These are phyloP conservation scores for Phytophthora syringae DNA, from an alignment of 352 stramenopile genomes.

Conservation along the genomic window DNA sequence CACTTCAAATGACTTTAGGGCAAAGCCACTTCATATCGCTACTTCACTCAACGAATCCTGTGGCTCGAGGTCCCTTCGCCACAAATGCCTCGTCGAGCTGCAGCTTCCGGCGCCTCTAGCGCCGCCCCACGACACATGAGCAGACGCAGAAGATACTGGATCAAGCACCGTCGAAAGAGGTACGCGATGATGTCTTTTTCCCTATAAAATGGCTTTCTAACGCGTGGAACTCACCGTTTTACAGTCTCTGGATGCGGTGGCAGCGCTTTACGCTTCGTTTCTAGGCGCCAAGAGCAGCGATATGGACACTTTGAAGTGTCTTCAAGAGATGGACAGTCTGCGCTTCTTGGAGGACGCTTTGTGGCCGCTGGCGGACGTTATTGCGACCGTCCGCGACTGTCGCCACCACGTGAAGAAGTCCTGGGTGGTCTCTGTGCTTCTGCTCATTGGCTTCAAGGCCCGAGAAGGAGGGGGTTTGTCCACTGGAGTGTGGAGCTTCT, in stretches of 20 bases:
- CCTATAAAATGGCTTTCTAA: constrained; percentile 1
- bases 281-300: constrained; percentile 32
- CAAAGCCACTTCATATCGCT: neutral
- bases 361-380: constrained; percentile 43
- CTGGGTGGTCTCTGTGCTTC: constrained; percentile 52
- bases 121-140: constrained; percentile 4
- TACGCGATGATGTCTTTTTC: constrained; percentile 2
- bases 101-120: constrained; percentile 1
- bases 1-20: neutral
- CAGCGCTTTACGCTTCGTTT: constrained; percentile 44
- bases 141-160: constrained; percentile 17
- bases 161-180: constrained; percentile 40
- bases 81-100: constrained; percentile 31
- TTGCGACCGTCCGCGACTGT: constrained; percentile 23
- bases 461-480: constrained; percentile 6
- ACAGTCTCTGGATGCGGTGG: constrained; percentile 43
- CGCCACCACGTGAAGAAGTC: constrained; percentile 48
- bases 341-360: constrained; percentile 64
- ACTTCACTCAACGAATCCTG: constrained; percentile 6
- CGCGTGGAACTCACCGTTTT: neutral
- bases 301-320: constrained; percentile 19
- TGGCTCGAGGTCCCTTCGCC: constrained; percentile 3
- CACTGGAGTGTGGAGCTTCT: constrained; percentile 29
- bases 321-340: constrained; percentile 38
- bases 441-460: constrained; percentile 45